A percentile compares a stretch with the other conserved stretches of the same genome.
Evolutionary conservation across 306 rosid species (phyloP).

Genomic region (Glycine soja): DNA sequence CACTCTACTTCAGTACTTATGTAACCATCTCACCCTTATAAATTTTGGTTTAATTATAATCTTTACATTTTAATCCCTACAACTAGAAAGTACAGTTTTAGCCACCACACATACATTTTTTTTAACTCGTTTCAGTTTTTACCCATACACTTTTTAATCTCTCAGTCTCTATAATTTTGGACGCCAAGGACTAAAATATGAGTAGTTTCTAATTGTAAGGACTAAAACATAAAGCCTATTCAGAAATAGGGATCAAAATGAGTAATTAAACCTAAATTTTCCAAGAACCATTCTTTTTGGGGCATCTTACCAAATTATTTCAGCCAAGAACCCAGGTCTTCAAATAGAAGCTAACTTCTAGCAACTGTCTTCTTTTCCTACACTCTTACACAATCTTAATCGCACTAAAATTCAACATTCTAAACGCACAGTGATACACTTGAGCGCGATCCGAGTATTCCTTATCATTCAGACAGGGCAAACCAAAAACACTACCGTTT

Average conservation of each 20-base stretch:
- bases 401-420: constrained; percentile 10
- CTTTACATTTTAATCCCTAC: not conserved
- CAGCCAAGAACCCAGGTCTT: constrained; percentile 4
- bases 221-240: not conserved
- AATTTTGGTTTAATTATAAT: not conserved
- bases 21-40: not conserved
- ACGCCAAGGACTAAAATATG: not conserved
- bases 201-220: not conserved
- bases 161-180: too few species aligned
- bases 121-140: not conserved
- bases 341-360: constrained; percentile 19
- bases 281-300: constrained; percentile 17
- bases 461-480: not conserved
- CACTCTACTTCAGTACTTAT: constrained; percentile 2
- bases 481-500: constrained; percentile 7
- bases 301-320: constrained; percentile 20
- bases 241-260: not conserved
- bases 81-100: not conserved
- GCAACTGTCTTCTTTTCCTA: not conserved
- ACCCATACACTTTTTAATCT: too few species aligned
- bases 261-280: not conserved
- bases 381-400: not conserved
- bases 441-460: not conserved
- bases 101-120: not conserved
- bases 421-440: not conserved